A percentile compares a stretch with the other conserved stretches of the same genome.
Evolutionary conservation across 2,329 filamentous ascomycete species (phyloP).

Genomic region (Alternaria sp.): DNA sequence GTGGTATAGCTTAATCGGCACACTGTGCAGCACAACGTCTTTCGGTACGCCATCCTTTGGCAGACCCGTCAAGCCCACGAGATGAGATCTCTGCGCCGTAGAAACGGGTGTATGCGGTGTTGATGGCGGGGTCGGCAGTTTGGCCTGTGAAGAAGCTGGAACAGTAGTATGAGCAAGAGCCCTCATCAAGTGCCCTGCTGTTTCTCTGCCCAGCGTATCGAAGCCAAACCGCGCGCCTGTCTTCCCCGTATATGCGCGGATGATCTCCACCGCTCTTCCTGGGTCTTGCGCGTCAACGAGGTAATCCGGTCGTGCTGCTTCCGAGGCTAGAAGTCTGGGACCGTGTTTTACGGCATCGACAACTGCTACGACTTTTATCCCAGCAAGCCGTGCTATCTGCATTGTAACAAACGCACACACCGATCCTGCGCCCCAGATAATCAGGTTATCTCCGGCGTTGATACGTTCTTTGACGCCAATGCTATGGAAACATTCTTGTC

Average conservation of each 20-base stretch:
- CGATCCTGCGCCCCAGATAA: constrained; percentile 76
- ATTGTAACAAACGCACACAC: constrained; percentile 71
- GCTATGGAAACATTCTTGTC: constrained; percentile 66
- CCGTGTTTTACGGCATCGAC: constrained; percentile 73
- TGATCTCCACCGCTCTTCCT: constrained; percentile 68
- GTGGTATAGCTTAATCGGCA: constrained; percentile 80
- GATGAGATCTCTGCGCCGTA: constrained; percentile 54
- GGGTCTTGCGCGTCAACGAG: constrained; percentile 73
- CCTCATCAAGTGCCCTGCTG: constrained; percentile 64
- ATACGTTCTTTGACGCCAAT: constrained; percentile 62
- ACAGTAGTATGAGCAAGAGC: constrained; percentile 50
- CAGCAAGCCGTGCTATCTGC: constrained; percentile 71
- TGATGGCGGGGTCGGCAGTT: constrained; percentile 36
- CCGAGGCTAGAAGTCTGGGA: constrained; percentile 41
- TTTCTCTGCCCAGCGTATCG: constrained; percentile 71
- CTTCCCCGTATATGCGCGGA: constrained; percentile 64
- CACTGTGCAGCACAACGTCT: constrained; percentile 64
- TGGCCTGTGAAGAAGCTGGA: constrained; percentile 1
- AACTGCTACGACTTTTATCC: constrained; percentile 69
- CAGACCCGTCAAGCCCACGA: constrained; percentile 71
- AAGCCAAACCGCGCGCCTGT: constrained; percentile 68
- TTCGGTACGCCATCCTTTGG: constrained; percentile 61
- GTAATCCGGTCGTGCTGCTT: constrained; percentile 62
- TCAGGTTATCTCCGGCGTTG: constrained; percentile 69
- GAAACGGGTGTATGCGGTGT: constrained; percentile 26